Evolutionary conservation across 177 flowering plant species (phyloP).

Genomic region (Tripterygium wilfordii): DNA sequence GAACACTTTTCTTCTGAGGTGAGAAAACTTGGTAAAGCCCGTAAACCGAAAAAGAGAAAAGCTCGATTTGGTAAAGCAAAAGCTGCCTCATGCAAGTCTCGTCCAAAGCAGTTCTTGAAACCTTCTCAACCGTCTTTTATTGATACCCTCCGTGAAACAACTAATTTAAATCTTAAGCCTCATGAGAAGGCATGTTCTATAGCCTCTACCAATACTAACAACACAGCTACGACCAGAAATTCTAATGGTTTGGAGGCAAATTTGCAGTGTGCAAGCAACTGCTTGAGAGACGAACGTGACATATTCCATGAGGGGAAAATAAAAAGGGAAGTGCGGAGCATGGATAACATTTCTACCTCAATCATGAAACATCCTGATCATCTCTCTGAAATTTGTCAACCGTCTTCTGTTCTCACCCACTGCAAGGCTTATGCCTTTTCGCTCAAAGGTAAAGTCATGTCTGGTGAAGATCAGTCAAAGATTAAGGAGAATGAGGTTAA

Average conservation of each 20-base stretch:
- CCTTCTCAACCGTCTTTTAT: constrained; percentile 12
- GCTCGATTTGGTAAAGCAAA: constrained; percentile 24
- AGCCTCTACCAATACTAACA: constrained; percentile 1
- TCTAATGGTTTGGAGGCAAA: constrained; percentile 2
- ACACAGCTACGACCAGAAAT: constrained; percentile 1
- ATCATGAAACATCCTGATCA: constrained; percentile 8
- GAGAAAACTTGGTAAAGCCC: constrained; percentile 14
- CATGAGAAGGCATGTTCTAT: neutral
- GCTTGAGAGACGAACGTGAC: constrained; percentile 3
- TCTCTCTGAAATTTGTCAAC: constrained; percentile 3
- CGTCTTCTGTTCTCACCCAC: constrained; percentile 10
- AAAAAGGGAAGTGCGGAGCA: constrained; percentile 11
- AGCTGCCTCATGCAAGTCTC: constrained; percentile 7
- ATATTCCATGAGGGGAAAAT: constrained; percentile 11
- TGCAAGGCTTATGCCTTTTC: constrained; percentile 1
- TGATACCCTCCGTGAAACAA: constrained; percentile 13
- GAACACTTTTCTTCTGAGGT: constrained; percentile 14
- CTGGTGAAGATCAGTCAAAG: constrained; percentile 16
- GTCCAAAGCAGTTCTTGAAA: constrained; percentile 9
- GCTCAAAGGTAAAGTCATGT: constrained; percentile 3
- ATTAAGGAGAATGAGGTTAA: constrained; percentile 12
- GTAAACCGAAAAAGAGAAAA: constrained; percentile 26
- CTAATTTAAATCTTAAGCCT: constrained; percentile 7
- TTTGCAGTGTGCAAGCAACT: constrained; percentile 8
- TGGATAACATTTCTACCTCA: constrained; percentile 10